Base-by-base conservation (phyloP, 768 basidiomycete genomes). In the Tubosaeta brunneosetosa region DNA sequence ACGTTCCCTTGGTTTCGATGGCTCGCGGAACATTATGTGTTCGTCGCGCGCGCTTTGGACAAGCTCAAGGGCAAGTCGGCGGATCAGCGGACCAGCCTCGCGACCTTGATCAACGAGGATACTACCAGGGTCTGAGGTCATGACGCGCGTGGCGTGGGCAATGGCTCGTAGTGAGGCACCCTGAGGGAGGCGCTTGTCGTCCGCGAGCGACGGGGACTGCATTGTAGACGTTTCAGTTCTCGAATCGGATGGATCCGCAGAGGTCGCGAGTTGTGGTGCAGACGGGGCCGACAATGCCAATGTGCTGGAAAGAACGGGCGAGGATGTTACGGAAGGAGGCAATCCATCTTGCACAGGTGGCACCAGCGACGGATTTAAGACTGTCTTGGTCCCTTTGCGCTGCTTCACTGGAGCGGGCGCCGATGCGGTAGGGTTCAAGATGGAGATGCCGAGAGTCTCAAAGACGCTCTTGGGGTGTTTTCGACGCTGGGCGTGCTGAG, bases 121-220 rank as follows among this genome's bases (percentile, higher is more conserved):
- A 57, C 88, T 89, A 12, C 78, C 73, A 0, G 90, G 79, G 59
- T 88, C 88, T 3, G 82, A 76, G 0, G 87, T 87, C 89, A 93
- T 91, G n/a, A 92, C 85, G 3, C 91, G 82, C 1, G 86, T 92
- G 1, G 91, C 89, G 50, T 91, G 84, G 16, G 81, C 79, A 50
- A 93, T 90, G 2, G 91, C 91, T 6, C 81, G 81, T 2, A 93
- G 65, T 0, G 87, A 79, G 0, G 83, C 67, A 1, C 88, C 86
- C 61, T 91, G 89, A 0, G 64, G 71, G 7, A 50, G 65, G 37
- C 56, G 66, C 38, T 68, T 69, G 31, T 69, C 67, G 38, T 63
- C 70, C 6, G 31, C 17, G 6, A 66, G 32, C 17, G 63, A 60
- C 0, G 56, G 65, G 37, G 70, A 61, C 17, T 61, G 60, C 50